A percentile compares a stretch with the other conserved stretches of the same genome.
phyloP scores from a whole-genome alignment of 345 rosid genomes.

The Aurinia saxatilis region DNA sequence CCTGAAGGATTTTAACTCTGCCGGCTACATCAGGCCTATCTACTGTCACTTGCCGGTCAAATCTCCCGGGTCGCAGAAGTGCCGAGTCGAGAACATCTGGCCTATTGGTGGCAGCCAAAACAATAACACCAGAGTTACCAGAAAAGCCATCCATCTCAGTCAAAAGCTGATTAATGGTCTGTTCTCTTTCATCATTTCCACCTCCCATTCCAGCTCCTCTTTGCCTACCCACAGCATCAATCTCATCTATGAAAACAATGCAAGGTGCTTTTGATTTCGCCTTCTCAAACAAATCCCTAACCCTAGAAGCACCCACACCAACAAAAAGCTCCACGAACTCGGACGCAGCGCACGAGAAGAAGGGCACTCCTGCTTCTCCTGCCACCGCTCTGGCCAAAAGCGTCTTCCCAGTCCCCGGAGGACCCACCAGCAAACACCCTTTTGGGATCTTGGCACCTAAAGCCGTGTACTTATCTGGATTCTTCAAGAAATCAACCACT shows the following conservation, averaged over 20 bases:
- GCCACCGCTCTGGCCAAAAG: constrained; percentile 79
- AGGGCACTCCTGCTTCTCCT: constrained; percentile 85
- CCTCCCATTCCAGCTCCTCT: constrained; percentile 96
- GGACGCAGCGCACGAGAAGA: constrained; percentile 75
- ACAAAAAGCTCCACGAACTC: constrained; percentile 83
- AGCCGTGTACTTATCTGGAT: constrained; percentile 81
- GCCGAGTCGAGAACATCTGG: constrained; percentile 85
- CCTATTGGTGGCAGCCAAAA: constrained; percentile 83
- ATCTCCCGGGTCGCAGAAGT: constrained; percentile 83
- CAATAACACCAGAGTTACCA: constrained; percentile 85
- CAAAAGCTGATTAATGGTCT: constrained; percentile 73
- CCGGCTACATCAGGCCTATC: constrained; percentile 96
- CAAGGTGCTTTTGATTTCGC: constrained; percentile 80
- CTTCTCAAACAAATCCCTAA: constrained; percentile 79
- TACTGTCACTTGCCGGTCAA: constrained; percentile 81
- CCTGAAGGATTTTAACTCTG: constrained; percentile 88
- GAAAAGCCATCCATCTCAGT: constrained; percentile 95
- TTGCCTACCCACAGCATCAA: constrained; percentile 89
- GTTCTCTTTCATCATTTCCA: constrained; percentile 93
- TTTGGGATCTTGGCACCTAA: constrained; percentile 80
- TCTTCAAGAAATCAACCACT: constrained; percentile 77
- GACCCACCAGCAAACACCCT: constrained; percentile 75
- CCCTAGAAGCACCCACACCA: constrained; percentile 89
- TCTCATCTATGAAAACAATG: constrained; percentile 83
- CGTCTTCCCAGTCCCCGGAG: constrained; percentile 85